Evolutionary conservation across 2,329 filamentous ascomycete genomes (phyloP).

Genomic region (Alternaria ventricosa): DNA sequence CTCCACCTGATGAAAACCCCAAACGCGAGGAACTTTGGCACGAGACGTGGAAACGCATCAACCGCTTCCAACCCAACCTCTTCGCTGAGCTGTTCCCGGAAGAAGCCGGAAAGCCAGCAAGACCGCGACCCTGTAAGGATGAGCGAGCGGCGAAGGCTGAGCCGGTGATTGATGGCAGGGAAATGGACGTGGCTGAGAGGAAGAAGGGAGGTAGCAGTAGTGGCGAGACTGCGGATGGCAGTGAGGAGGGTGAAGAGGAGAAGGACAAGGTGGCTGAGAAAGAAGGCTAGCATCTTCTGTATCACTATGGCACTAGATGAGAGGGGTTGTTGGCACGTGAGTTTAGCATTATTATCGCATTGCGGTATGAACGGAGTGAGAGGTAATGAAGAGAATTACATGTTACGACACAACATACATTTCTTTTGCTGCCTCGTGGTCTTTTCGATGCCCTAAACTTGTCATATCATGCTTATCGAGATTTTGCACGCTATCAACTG

Average conservation of each 20-base stretch:
- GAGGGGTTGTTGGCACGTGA: neutral
- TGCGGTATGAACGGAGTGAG: neutral
- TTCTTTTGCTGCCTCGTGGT: too few relatives aligned
- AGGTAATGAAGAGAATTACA: neutral
- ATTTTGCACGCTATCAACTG: too few relatives aligned
- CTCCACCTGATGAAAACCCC: constrained; percentile 65
- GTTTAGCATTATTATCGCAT: neutral
- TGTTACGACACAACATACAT: too few relatives aligned
- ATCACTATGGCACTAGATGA: neutral
- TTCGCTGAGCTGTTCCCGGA: constrained; percentile 66
- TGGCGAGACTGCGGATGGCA: neutral
- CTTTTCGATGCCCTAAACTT: too few relatives aligned
- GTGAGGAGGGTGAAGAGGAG: constrained; percentile 3
- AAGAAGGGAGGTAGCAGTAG: constrained; percentile 1
- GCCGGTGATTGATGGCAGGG: constrained; percentile 7
- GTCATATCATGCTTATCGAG: too few relatives aligned
- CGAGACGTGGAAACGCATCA: constrained; percentile 66
- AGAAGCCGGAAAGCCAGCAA: constrained; percentile 43
- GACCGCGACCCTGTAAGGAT: constrained; percentile 24
- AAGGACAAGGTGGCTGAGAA: constrained; percentile 18
- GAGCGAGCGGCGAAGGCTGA: constrained; percentile 17
- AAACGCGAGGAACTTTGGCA: constrained; percentile 63
- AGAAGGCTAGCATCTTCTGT: constrained; percentile 15
- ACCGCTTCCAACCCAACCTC: constrained; percentile 65
- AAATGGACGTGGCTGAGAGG: constrained; percentile 15